Evolutionary conservation across 202 grass and related monocot genomes (phyloP).

Genomic region (Miscanthus sacchariflorus): DNA sequence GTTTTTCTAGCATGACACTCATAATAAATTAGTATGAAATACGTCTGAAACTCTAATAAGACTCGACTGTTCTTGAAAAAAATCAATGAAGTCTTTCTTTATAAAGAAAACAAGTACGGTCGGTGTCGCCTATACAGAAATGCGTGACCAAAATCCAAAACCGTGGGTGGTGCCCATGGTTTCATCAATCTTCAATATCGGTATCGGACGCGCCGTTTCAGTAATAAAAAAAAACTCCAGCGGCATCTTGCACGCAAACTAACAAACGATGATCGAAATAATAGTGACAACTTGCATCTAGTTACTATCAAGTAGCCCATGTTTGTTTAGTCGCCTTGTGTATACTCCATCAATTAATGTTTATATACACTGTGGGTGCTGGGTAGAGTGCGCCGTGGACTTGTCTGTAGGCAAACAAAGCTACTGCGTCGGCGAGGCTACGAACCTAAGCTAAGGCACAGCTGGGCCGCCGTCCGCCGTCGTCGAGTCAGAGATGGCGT

Average conservation of each 20-base stretch:
- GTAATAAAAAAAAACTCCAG: not conserved
- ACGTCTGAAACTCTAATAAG: too few relatives aligned
- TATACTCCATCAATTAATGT: too few relatives aligned
- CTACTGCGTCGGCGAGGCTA: too few relatives aligned
- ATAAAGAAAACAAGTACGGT: not conserved
- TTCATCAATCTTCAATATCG: not conserved
- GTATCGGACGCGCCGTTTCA: not conserved
- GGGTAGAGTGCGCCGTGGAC: too few relatives aligned
- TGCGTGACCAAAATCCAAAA: not conserved
- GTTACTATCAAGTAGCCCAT: not conserved
- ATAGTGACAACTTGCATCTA: too few relatives aligned
- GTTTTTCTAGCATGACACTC: too few relatives aligned
- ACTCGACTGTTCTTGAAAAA: not conserved
- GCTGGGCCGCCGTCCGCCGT: not conserved
- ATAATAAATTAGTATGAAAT: not conserved
- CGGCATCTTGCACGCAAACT: not conserved
- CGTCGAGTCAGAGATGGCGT: slow-evolving; percentile 21
- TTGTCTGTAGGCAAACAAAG: too few relatives aligned
- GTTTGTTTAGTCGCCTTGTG: not conserved
- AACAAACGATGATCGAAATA: not conserved
- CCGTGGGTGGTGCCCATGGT: not conserved
- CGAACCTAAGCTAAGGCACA: too few relatives aligned
- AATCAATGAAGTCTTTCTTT: not conserved
- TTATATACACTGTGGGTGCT: too few relatives aligned
- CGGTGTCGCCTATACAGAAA: too few relatives aligned